These are phyloP conservation scores for Fusarium torreyae DNA, from an alignment of 2,329 filamentous ascomycete species.

Conservation along the genomic window DNA sequence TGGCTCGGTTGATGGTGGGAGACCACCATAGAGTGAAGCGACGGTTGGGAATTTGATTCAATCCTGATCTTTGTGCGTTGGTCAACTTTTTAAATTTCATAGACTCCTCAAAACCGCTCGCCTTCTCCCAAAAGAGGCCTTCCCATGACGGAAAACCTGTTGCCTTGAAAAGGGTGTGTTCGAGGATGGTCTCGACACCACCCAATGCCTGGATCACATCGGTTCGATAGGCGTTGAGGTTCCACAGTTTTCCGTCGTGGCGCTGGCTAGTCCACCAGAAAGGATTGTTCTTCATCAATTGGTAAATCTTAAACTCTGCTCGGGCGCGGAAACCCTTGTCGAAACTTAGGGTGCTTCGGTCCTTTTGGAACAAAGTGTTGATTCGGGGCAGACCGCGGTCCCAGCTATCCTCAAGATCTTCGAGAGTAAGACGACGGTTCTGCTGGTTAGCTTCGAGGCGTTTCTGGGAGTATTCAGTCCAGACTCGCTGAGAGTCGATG, in stretches of 20 bases:
- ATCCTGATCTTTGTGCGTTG: conserved; percentile 96
- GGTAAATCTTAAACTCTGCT: conserved; percentile 98
- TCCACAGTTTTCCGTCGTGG: conserved; percentile 98
- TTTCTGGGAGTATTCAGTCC: conserved; percentile 99
- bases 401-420: conserved; percentile 98
- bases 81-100: conserved; percentile 99
- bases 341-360: conserved; percentile 95
- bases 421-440: conserved; percentile 92
- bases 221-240: conserved; percentile 93
- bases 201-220: conserved; percentile 97
- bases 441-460: conserved; percentile 97
- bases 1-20: conserved; percentile 92
- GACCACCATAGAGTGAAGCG: conserved; percentile 99
- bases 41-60: conserved; percentile 98
- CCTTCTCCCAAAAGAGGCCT: conserved; percentile 91
- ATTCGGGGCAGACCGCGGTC: conserved; percentile 97
- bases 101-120: conserved; percentile 50
- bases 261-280: conserved; percentile 99
- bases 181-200: conserved; percentile 97
- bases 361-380: conserved; percentile 99
- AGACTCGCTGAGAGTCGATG: conserved; percentile 98
- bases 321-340: conserved; percentile 98
- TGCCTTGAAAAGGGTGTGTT: conserved; percentile 96
- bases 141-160: conserved; percentile 98
- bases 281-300: conserved; percentile 98